Conservation (phyloP, 441 rosid genomes). For the Pelargonium citronellum region DNA sequence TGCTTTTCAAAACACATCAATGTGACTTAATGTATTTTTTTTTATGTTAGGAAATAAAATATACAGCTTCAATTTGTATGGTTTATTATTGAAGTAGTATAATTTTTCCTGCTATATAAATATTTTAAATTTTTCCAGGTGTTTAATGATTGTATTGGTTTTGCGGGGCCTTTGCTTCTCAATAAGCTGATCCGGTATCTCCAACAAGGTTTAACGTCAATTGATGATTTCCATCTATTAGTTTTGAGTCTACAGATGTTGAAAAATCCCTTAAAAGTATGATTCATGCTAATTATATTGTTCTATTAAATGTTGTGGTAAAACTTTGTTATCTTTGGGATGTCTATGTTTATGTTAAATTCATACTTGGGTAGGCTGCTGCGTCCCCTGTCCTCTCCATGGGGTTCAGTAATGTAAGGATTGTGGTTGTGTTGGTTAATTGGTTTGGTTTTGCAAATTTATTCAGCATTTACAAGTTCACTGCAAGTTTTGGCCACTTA, state of each 20-base stretch:
- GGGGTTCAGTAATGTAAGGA: no score
- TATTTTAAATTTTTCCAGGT: constrained; percentile 42
- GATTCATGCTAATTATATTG: background rate
- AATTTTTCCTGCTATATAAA: background rate
- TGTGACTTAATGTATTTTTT: background rate
- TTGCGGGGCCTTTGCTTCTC: constrained; percentile 81
- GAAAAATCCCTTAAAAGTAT: background rate
- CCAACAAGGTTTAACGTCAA: constrained; percentile 51
- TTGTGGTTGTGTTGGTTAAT: no score
- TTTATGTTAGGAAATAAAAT: background rate
- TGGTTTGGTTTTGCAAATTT: no score
- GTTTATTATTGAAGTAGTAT: background rate
- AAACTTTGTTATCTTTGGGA: background rate
- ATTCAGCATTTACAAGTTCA: no score
- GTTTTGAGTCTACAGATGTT: constrained; percentile 11
- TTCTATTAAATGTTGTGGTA: background rate
- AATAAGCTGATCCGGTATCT: constrained; percentile 80
- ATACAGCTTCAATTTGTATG: background rate
- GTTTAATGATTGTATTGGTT: constrained; percentile 75
- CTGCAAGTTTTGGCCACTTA: no score
- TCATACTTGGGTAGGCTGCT: background rate
- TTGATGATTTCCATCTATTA: constrained; percentile 11
- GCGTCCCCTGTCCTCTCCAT: no score
- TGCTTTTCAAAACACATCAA: no score
- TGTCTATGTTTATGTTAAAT: background rate